phyloP scores from a whole-genome alignment of 2,329 filamentous ascomycete species.

The Calonectria pseudoreteaudii region DNA sequence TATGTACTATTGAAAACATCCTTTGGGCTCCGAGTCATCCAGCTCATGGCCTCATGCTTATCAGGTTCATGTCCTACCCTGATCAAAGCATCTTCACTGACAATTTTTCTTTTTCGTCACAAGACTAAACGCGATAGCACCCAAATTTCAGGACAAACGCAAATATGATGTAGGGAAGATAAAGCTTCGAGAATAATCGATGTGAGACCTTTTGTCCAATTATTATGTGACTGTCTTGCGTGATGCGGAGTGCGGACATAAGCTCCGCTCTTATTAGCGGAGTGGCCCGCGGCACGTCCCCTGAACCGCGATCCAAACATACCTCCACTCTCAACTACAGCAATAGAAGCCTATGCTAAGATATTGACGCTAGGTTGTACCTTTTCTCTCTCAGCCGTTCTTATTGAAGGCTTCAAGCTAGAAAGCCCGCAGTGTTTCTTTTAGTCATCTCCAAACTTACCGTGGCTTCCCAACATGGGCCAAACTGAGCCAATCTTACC shows the following conservation, averaged over 20 bases:
- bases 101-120: background rate
- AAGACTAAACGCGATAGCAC: background rate
- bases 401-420: background rate
- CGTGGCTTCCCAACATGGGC: constrained; percentile 30
- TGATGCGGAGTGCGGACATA: constrained; percentile 5
- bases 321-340: background rate
- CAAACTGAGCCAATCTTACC: constrained; percentile 37
- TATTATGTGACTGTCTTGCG: background rate
- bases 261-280: background rate
- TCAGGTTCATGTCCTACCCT: background rate
- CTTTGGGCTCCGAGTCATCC: background rate
- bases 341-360: background rate
- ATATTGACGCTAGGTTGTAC: background rate
- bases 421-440: background rate
- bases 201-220: background rate
- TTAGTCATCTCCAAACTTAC: background rate
- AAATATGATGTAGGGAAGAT: background rate
- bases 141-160: too few relatives aligned
- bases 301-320: background rate
- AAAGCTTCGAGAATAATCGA: background rate
- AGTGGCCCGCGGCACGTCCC: background rate
- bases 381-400: background rate
- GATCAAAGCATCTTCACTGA: background rate
- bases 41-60: background rate
- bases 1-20: background rate